Evolutionary conservation across 2,329 filamentous ascomycete species (phyloP).

Genomic region (Talaromyces pinophilus): DNA sequence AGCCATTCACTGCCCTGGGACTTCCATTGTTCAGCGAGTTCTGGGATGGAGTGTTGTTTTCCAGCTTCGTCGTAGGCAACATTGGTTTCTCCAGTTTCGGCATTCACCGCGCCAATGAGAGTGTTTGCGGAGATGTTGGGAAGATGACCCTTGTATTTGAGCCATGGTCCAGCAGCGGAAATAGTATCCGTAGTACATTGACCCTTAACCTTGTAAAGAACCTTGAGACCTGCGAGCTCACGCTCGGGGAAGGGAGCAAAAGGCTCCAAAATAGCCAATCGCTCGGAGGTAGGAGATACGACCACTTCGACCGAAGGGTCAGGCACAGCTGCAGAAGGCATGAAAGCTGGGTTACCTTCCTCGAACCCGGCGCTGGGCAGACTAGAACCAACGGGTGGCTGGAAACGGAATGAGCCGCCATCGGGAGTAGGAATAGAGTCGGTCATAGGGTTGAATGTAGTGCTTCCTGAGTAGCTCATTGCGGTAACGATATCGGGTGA

Average conservation of each 20-base stretch:
- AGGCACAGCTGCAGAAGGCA: constrained; percentile 70
- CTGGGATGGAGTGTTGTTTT: constrained; percentile 74
- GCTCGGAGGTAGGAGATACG: constrained; percentile 83
- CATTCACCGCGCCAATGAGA: constrained; percentile 90
- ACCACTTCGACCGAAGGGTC: constrained; percentile 71
- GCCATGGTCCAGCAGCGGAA: constrained; percentile 92
- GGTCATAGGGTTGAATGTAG: constrained; percentile 94
- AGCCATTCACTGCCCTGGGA: constrained; percentile 76
- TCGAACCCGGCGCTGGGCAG: constrained; percentile 76
- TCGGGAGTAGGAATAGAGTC: constrained; percentile 78
- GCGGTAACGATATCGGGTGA: constrained; percentile 96
- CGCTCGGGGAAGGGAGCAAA: constrained; percentile 77
- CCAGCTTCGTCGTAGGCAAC: constrained; percentile 85
- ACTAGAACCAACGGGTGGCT: constrained; percentile 65
- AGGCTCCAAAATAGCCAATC: constrained; percentile 86
- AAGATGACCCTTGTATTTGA: constrained; percentile 98
- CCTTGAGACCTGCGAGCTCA: constrained; percentile 75
- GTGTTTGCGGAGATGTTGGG: constrained; percentile 98
- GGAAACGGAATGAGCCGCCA: constrained; percentile 81
- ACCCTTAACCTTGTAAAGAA: constrained; percentile 93
- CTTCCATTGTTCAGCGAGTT: constrained; percentile 83
- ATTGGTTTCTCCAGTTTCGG: constrained; percentile 89
- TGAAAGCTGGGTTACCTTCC: constrained; percentile 71
- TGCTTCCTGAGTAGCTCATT: constrained; percentile 88
- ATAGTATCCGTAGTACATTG: constrained; percentile 99